Conservation (phyloP, 257 asterid genomes). For the Scutellaria baicalensis region DNA sequence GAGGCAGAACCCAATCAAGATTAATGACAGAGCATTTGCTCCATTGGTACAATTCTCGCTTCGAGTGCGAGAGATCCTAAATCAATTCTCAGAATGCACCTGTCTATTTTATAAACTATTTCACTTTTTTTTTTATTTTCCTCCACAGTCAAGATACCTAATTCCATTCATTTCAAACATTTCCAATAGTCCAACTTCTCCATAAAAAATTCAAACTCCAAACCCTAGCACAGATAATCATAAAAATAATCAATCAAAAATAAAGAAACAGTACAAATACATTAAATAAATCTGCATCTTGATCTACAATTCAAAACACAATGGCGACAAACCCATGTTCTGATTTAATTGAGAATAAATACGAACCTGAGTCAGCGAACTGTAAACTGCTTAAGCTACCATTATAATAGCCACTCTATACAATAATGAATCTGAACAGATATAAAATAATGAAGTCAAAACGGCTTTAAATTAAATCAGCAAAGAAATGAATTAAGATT, state of each 20-base stretch:
- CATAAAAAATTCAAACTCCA: background rate
- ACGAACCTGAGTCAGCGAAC: background rate
- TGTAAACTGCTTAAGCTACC: background rate
- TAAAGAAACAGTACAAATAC: background rate
- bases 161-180: background rate
- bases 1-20: background rate
- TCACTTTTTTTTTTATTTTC: background rate
- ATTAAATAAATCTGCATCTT: constrained; percentile 5
- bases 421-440: background rate
- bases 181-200: background rate
- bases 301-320: background rate
- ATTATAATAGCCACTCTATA: background rate
- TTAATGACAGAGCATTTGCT: constrained; percentile 66
- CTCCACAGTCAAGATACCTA: background rate
- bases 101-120: background rate
- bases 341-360: background rate
- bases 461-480: background rate
- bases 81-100: constrained; percentile 74
- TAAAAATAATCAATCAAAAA: background rate
- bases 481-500: background rate
- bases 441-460: background rate
- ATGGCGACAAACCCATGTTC: background rate
- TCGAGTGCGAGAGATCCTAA: constrained; percentile 89
- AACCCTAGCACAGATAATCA: constrained; percentile 10
- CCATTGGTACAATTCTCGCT: constrained; percentile 94